Conservation (phyloP, 257 asterid genomes). For the Rehmannia glutinosa region DNA sequence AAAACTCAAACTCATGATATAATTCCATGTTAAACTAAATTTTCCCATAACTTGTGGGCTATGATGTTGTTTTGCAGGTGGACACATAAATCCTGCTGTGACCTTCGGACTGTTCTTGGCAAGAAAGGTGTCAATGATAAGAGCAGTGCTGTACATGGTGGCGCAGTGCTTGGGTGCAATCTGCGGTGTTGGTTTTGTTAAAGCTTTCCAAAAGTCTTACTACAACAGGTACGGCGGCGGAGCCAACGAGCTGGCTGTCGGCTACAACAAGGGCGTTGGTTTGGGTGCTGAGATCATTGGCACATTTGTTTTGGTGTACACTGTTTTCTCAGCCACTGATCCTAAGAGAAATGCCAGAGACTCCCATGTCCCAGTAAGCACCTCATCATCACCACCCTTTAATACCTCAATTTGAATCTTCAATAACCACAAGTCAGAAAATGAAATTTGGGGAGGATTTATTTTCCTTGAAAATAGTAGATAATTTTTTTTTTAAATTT, state of each 20-base stretch:
- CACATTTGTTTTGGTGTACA: conserved; percentile 77
- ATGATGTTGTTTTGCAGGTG: too few relatives aligned
- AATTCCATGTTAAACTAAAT: too few relatives aligned
- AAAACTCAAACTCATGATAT: too few relatives aligned
- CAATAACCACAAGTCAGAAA: too few relatives aligned
- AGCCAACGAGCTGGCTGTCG: conserved; percentile 41
- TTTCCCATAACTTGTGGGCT: too few relatives aligned
- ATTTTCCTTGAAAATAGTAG: too few relatives aligned
- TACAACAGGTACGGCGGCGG: conserved; percentile 65
- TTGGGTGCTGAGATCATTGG: conserved; percentile 86
- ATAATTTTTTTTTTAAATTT: too few relatives aligned
- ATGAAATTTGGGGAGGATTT: too few relatives aligned
- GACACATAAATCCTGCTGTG: conserved; percentile 78
- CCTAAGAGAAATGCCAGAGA: conserved; percentile 84
- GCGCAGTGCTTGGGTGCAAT: conserved; percentile 79
- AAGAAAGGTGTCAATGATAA: conserved; percentile 64
- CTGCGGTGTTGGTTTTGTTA: conserved; percentile 75
- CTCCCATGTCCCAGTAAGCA: conserved; percentile 76
- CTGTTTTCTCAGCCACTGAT: conserved; percentile 86
- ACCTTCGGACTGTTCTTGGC: conserved; percentile 75
- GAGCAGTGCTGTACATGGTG: conserved; percentile 63
- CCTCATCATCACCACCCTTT: too few relatives aligned
- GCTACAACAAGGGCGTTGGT: conserved; percentile 65
- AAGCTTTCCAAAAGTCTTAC: conserved; percentile 50
- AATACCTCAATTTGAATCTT: too few relatives aligned